These are phyloP conservation scores for Hypoxylon cercidicola DNA, from an alignment of 495 filamentous ascomycete species.

Conservation along the genomic window DNA sequence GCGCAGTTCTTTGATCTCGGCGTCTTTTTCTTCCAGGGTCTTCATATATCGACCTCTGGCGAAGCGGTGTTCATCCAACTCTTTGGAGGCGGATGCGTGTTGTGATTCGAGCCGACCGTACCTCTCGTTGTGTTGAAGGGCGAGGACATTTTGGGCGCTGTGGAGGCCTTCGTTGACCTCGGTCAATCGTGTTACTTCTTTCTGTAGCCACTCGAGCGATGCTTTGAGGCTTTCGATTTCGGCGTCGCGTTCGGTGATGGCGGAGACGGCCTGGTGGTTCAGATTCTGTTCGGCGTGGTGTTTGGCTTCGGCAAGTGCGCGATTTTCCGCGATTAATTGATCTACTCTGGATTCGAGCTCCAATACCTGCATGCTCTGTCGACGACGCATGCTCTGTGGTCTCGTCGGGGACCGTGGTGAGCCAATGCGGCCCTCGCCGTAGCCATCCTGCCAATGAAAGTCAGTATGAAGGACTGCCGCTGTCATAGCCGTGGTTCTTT, in stretches of 20 bases:
- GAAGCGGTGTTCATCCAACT: conserved; percentile 70
- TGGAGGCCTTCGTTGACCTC: conserved; percentile 78
- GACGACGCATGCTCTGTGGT: conserved; percentile 93
- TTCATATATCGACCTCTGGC: conserved; percentile 67
- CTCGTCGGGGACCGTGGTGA: conserved; percentile 94
- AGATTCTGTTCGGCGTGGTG: conserved; percentile 67
- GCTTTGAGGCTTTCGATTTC: conserved; percentile 83
- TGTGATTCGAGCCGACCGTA: conserved; percentile 69
- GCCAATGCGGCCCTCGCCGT: conserved; percentile 85
- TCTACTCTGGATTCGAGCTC: conserved; percentile 82
- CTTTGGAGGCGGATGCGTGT: conserved; percentile 62
- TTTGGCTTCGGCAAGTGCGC: conserved; percentile 76
- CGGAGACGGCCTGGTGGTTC: conserved; percentile 55
- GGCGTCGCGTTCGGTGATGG: conserved; percentile 72
- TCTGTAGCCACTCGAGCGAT: conserved; percentile 79
- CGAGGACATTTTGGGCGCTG: conserved; percentile 73
- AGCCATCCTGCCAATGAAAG: conserved; percentile 76
- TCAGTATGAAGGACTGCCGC: conserved; percentile 32
- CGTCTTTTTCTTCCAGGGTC: conserved; percentile 82
- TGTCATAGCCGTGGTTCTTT: conserved; percentile 16
- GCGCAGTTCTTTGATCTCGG: conserved; percentile 79
- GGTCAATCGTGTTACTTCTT: conserved; percentile 77
- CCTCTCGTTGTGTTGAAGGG: conserved; percentile 72
- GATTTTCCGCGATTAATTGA: conserved; percentile 83
- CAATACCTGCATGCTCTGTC: conserved; percentile 95